phyloP scores from a whole-genome alignment of 345 rosid genomes.

The Erodium maritimum region DNA sequence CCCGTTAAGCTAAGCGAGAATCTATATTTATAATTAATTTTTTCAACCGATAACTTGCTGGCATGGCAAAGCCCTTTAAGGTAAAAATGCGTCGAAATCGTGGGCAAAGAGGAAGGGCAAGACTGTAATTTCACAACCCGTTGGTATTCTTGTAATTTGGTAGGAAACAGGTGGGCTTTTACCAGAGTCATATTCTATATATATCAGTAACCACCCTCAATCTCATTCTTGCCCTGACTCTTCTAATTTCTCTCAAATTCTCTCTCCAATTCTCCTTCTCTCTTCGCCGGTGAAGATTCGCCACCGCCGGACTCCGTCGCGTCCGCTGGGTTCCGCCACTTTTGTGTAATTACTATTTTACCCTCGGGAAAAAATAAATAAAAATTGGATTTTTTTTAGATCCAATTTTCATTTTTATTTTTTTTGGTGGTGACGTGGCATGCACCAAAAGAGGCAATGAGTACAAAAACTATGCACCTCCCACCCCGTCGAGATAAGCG shows the following conservation, averaged over 20 bases:
- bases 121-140: neutral
- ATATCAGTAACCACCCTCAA: neutral
- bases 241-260: neutral
- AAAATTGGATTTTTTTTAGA: too few species aligned
- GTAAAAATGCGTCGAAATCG: neutral
- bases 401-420: too few species aligned
- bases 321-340: neutral
- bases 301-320: neutral
- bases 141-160: neutral
- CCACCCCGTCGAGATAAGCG: slow-evolving; percentile 82
- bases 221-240: neutral
- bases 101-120: neutral
- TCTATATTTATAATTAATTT: too few species aligned
- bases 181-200: neutral
- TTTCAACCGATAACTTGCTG: neutral
- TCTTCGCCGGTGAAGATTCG: neutral
- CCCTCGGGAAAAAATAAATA: neutral
- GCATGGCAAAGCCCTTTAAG: neutral
- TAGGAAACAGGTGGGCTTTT: neutral
- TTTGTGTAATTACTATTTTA: neutral
- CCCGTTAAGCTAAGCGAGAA: neutral
- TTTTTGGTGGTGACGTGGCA: slow-evolving; percentile 54
- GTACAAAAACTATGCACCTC: slow-evolving; percentile 90
- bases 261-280: neutral
- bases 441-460: slow-evolving; percentile 20